These are phyloP conservation scores for Arachnomyces sp. DNA, from an alignment of 2,329 filamentous ascomycete genomes.

Conservation along the genomic window DNA sequence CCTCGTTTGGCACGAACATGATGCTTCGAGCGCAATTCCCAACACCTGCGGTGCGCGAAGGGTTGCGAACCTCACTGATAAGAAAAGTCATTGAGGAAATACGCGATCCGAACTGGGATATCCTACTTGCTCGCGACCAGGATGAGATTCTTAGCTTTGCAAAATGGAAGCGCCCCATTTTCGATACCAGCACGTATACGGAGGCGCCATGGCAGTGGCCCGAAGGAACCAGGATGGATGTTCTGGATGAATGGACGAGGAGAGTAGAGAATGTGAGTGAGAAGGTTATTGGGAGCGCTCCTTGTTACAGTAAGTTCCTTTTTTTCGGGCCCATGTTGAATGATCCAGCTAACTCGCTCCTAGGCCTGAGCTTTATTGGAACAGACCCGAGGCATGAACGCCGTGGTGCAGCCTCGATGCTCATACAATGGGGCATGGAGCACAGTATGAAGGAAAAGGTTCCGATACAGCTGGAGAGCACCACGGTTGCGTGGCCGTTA, in stretches of 20 bases:
- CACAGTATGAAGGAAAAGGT: slow-evolving; percentile 8
- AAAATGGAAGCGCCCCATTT: slow-evolving; percentile 14
- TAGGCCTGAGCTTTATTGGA: slow-evolving; percentile 15
- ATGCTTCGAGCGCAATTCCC: slow-evolving; percentile 20
- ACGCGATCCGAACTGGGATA: slow-evolving; percentile 10
- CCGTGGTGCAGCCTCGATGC: slow-evolving; percentile 12
- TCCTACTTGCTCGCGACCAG: slow-evolving; percentile 11
- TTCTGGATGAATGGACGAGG: slow-evolving; percentile 11
- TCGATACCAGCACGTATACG: slow-evolving; percentile 6
- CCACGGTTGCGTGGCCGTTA: slow-evolving; percentile 8
- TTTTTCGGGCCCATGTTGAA: background rate
- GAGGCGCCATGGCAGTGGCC: slow-evolving; percentile 15
- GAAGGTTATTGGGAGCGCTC: slow-evolving; percentile 4
- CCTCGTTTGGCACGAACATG: slow-evolving; percentile 15
- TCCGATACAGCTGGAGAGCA: slow-evolving; percentile 9
- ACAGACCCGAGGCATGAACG: slow-evolving; percentile 14
- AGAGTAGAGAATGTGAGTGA: slow-evolving; percentile 9
- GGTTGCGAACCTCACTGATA: slow-evolving; percentile 10
- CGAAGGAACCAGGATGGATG: slow-evolving; percentile 10
- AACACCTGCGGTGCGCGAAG: slow-evolving; percentile 13
- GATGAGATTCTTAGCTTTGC: slow-evolving; percentile 14
- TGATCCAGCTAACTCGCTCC: background rate
- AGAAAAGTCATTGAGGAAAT: slow-evolving; percentile 15
- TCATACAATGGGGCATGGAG: slow-evolving; percentile 14
- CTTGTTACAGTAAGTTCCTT: slow-evolving; percentile 9